phyloP scores from a whole-genome alignment of 768 basidiomycete genomes.

The Termitomyces sp. region DNA sequence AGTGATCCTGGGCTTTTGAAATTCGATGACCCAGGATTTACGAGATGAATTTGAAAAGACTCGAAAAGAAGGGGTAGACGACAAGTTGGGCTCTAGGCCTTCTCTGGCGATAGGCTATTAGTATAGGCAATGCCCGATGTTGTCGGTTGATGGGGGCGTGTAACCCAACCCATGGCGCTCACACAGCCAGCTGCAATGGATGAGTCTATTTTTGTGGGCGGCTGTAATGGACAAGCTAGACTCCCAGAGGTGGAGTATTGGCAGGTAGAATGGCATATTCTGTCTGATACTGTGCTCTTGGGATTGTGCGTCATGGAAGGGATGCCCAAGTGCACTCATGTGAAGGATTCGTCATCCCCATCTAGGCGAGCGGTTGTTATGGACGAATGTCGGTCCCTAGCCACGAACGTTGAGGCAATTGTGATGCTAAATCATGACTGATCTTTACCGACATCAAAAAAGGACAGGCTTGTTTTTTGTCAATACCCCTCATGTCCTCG shows the following conservation, averaged over 20 bases:
- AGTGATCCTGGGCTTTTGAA: background rate
- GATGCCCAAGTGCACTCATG: background rate
- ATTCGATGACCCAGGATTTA: background rate
- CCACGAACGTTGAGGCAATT: too few species aligned
- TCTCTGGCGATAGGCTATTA: background rate
- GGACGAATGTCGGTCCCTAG: background rate
- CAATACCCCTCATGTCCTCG: background rate
- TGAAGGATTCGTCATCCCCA: too few species aligned
- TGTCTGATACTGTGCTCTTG: background rate
- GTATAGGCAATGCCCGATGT: background rate
- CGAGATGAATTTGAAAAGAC: background rate
- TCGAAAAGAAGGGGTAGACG: background rate
- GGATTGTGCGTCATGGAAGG: too few species aligned
- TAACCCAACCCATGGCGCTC: background rate
- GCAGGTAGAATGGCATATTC: background rate
- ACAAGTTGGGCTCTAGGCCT: background rate
- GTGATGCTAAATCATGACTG: background rate
- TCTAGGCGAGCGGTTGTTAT: background rate
- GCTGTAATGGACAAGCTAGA: too few species aligned
- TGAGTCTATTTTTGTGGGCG: background rate
- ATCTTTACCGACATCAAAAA: background rate
- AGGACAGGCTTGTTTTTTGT: background rate
- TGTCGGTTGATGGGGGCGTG: background rate
- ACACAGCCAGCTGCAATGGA: background rate
- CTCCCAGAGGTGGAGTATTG: too few species aligned